phyloP scores from a whole-genome alignment of 441 rosid species.

The Populus hybrid region DNA sequence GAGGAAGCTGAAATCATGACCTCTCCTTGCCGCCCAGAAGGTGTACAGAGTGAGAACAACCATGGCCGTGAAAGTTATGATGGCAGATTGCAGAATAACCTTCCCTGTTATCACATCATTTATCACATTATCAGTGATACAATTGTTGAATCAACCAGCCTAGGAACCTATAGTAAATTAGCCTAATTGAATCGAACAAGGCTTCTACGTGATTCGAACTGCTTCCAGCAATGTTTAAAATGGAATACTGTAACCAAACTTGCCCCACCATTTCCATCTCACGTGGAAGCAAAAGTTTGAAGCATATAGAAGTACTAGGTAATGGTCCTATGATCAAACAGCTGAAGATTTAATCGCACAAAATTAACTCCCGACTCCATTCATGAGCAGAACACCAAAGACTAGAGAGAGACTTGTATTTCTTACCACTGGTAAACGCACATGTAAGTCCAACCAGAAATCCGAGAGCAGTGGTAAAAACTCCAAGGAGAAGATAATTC shows the following conservation, averaged over 20 bases:
- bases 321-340: not conserved
- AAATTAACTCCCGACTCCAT: not conserved
- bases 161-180: no score
- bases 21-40: slow-evolving; percentile 81
- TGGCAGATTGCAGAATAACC: slow-evolving; percentile 63
- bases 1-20: slow-evolving; percentile 70
- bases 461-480: slow-evolving; percentile 58
- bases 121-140: not conserved
- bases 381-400: not conserved
- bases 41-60: slow-evolving; percentile 69
- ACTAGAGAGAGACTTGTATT: not conserved
- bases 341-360: not conserved
- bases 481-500: slow-evolving; percentile 58
- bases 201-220: not conserved
- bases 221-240: not conserved
- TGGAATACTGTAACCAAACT: not conserved
- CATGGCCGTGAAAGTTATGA: slow-evolving; percentile 56
- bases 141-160: not conserved
- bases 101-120: slow-evolving; percentile 41
- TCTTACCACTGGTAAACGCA: slow-evolving; percentile 66
- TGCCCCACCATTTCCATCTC: no score
- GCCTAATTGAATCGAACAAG: not conserved
- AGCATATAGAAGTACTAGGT: not conserved
- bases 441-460: slow-evolving; percentile 69
- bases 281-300: no score